Base-by-base conservation (phyloP, 495 filamentous ascomycete genomes). In the Rostrohypoxylon terebratum region DNA sequence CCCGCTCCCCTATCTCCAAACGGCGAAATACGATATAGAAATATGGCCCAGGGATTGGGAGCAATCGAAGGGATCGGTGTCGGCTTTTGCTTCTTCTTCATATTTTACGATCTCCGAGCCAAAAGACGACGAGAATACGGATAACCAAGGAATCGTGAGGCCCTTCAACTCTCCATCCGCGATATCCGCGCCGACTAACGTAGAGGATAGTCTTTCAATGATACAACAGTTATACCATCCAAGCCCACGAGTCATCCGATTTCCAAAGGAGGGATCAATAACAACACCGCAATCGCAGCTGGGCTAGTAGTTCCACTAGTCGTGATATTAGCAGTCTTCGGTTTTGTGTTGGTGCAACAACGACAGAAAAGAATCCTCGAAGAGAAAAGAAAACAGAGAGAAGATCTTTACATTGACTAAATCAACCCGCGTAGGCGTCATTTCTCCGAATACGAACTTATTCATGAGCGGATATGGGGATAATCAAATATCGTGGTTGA, bases 21-120 rank as follows among this genome's bases (percentile, higher is more conserved):
- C 68, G 4, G 81, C 81, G 1, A 65, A 78, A 45, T 84, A 84
- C 25, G 75, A 82, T 63, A 66, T 84, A 54, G 78, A 82, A 58
- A 44, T 83, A 20, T 67, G 76, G 60, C 63, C 63, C 63, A 73
- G 69, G 13, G 51, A 57, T 10, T 59, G 31, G 53, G 63, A n/a
- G 13, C 66, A 33, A 34, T 42, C 64, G 34, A 63, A 48, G 13
- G 10, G 38, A 6, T 68, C 62, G 20, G 59, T 21, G 10, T 55
- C 44, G 1, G 47, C 48, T 16, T 48, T 73, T 16, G 57, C 64
- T 42, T 76, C 63, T 4, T 75, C 75, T 11, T 51, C 69, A 1
- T 71, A 73, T 55, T 77, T 77, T 40, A 48, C 57, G 2, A 68
- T 77, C 40, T n/a, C 61, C 3, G 21, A 68, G 8, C 21, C 20